Conservation (phyloP, 2,329 filamentous ascomycete genomes). For the Aaosphaeria arxii region DNA sequence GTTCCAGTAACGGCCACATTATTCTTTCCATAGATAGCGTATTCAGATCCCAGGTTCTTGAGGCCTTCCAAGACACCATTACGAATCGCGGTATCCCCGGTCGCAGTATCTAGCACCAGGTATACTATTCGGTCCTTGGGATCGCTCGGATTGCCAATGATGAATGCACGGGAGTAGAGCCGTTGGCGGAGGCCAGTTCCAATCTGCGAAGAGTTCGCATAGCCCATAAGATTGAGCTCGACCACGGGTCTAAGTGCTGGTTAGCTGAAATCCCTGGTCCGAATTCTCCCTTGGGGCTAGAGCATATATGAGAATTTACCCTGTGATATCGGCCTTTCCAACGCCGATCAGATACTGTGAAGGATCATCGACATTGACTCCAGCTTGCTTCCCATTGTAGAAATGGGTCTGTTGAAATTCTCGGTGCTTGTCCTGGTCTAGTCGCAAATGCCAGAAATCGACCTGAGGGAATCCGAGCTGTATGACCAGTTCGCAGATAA, state of each 20-base stretch:
- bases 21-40: conserved; percentile 69
- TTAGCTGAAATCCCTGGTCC: conserved; percentile 10
- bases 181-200: conserved; percentile 84
- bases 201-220: conserved; percentile 79
- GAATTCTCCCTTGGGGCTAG: neutral
- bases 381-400: conserved; percentile 25
- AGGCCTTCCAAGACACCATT: conserved; percentile 82
- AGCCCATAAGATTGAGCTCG: conserved; percentile 88
- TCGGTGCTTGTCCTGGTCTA: conserved; percentile 17
- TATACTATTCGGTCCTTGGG: conserved; percentile 77
- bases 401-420: conserved; percentile 21
- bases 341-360: conserved; percentile 63
- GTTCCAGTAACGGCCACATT: conserved; percentile 91
- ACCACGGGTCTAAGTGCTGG: conserved; percentile 66
- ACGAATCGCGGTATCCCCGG: conserved; percentile 83
- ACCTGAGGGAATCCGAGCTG: conserved; percentile 32
- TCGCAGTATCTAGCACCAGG: conserved; percentile 80
- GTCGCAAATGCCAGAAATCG: conserved; percentile 34
- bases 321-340: conserved; percentile 71
- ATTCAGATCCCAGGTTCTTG: conserved; percentile 65
- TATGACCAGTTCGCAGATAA: conserved; percentile 33
- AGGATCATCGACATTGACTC: conserved; percentile 31
- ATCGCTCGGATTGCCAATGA: conserved; percentile 67
- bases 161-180: conserved; percentile 85
- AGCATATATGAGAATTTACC: conserved; percentile 44